These are phyloP conservation scores for Eucalyptus guilfoylei DNA, from an alignment of 345 rosid species.

Conservation along the genomic window DNA sequence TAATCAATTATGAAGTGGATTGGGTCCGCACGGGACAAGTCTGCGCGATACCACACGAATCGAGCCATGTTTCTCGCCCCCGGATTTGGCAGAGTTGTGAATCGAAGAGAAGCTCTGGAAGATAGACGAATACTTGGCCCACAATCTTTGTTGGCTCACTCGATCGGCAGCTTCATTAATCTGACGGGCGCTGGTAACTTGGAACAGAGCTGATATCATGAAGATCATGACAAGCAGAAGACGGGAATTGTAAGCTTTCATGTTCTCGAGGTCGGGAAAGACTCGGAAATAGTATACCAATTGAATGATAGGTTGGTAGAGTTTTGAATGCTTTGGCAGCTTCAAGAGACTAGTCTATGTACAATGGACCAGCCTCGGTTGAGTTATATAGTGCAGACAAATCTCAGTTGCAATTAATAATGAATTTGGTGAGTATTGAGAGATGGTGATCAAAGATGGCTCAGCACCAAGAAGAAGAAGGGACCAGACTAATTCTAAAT, in stretches of 20 bases:
- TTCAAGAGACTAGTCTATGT: not conserved
- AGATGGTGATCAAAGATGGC: not conserved
- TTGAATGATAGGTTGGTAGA: not conserved
- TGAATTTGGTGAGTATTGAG: not conserved
- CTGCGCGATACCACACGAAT: constrained; percentile 15
- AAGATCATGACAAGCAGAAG: not conserved
- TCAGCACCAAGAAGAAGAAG: not conserved
- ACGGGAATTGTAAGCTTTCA: constrained; percentile 1
- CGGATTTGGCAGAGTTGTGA: not conserved
- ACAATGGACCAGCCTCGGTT: not conserved
- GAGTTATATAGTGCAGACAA: not conserved
- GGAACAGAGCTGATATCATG: constrained; percentile 2
- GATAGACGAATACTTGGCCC: constrained; percentile 6
- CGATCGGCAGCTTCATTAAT: not conserved
- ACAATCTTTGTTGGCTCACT: not conserved
- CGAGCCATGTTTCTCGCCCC: not conserved
- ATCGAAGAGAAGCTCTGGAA: constrained; percentile 4
- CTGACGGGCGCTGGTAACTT: constrained; percentile 1
- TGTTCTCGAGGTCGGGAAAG: not conserved
- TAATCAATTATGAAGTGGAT: constrained; percentile 35
- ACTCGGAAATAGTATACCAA: not conserved
- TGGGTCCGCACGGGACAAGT: constrained; percentile 25
- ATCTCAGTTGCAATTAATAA: not conserved
- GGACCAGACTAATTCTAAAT: not conserved
- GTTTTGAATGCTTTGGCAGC: not conserved